Base-by-base conservation (phyloP, 495 filamentous ascomycete species). In the Neurospora tetraspora region DNA sequence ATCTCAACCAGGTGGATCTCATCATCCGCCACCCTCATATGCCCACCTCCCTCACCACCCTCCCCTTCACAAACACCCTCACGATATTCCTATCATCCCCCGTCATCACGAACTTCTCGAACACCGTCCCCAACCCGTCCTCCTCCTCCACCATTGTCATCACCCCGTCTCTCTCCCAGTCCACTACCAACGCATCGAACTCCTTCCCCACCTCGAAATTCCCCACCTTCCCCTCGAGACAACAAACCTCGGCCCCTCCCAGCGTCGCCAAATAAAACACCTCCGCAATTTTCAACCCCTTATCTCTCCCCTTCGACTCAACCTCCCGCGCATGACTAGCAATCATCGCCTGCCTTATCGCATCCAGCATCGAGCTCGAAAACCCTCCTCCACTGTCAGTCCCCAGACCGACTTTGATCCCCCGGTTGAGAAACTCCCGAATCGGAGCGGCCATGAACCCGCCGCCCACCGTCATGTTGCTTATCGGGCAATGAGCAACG, bases 351-450 rank as follows among this genome's bases (percentile, higher is more conserved):
- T 87, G 83, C 14, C 86, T 82, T 83, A 89, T 89, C 0, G 84
- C 83, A 45, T 90, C 87, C 16, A 90, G 75, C 18, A 90, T 90
- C 45, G 84, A 86, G n/a, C 80, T 81, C 6, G 86, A 87, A 77
- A 85, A 88, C 27, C 89, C 90, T n/a, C 90, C 90, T 4, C 88
- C 88, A 70, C 86, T 88, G 73, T 92, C 90, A 0, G 90, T 91
- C 0, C 90, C 90, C 20, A 92, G 77, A 0, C 89, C 89, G 14
- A 92, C 88, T 74, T 91, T 91, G 70, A 91, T 86, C 0, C 84
- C 89, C 5, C 82, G 81, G 11, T 82, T 78, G 12, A 91, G 76
- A 71, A 89, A 88, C 45, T 86, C 85, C 27, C 88, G 82, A 1
- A 90, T 79, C 1, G 88, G 88, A 5, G 89, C 88, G 4, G 88